phyloP scores from a whole-genome alignment of 2,329 filamentous ascomycete genomes.

The Chaetomium sp. region DNA sequence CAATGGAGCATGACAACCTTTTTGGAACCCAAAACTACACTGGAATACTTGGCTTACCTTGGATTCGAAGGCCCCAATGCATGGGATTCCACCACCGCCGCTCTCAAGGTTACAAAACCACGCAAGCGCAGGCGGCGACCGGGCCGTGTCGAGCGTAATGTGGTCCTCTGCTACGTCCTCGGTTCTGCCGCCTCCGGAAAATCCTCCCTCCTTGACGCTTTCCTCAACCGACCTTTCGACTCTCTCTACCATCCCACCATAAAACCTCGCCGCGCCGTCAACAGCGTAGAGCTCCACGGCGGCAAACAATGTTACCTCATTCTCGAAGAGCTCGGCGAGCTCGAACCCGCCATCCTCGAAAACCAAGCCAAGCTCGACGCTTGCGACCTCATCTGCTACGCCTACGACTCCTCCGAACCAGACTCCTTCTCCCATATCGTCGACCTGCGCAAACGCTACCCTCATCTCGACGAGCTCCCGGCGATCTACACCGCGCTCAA shows the following conservation, averaged over 20 bases:
- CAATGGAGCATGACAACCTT: conserved; percentile 99
- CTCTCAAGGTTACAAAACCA: conserved; percentile 86
- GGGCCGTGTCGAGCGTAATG: conserved; percentile 84
- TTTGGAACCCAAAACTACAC: conserved; percentile 85
- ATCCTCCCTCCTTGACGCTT: conserved; percentile 82
- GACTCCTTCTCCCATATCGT: conserved; percentile 93
- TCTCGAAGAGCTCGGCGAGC: conserved; percentile 85
- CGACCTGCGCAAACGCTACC: conserved; percentile 68
- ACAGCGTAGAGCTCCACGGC: conserved; percentile 90
- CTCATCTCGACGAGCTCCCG: conserved; percentile 81
- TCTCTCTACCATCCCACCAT: conserved; percentile 86
- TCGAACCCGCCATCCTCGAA: conserved; percentile 91
- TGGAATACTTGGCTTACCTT: conserved; percentile 93
- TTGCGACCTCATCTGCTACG: conserved; percentile 90
- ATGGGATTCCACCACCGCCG: conserved; percentile 72
- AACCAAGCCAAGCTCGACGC: conserved; percentile 85
- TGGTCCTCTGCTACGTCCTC: conserved; percentile 87
- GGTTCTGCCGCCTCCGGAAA: conserved; percentile 84
- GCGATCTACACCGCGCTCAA: conserved; percentile 91
- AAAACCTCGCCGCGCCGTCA: conserved; percentile 86
- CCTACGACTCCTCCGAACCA: conserved; percentile 94
- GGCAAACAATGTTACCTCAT: conserved; percentile 98
- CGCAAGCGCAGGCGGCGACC: conserved; percentile 77
- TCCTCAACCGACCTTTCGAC: conserved; percentile 82
- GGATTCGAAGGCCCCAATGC: conserved; percentile 79